Conservation (phyloP, 2,329 filamentous ascomycete species). For the Mycosphaerella arachidis region DNA sequence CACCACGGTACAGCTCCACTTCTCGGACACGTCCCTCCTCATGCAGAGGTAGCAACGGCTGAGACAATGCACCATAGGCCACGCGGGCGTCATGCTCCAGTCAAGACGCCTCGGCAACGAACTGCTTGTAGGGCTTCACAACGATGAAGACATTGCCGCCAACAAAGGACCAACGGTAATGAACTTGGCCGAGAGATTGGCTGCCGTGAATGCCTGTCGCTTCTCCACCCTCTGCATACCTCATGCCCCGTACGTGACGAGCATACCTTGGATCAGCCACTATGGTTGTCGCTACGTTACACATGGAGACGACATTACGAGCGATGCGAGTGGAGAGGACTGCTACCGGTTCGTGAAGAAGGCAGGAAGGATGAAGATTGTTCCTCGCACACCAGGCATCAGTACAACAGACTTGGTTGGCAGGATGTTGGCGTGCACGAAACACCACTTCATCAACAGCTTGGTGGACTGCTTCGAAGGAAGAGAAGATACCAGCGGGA, state of each 20-base stretch:
- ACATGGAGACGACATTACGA: conserved; percentile 95
- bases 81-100: conserved; percentile 95
- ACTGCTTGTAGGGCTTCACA: conserved; percentile 89
- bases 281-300: conserved; percentile 95
- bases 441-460: conserved; percentile 84
- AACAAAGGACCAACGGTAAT: conserved; percentile 99
- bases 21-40: neutral
- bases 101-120: conserved; percentile 85
- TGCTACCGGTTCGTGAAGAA: conserved; percentile 98
- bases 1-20: conserved; percentile 60
- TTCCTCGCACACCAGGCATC: conserved; percentile 92
- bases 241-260: conserved; percentile 89
- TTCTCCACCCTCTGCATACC: conserved; percentile 85
- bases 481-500: conserved; percentile 65
- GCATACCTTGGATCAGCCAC: conserved; percentile 87
- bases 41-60: conserved; percentile 10
- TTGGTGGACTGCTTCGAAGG: conserved; percentile 42
- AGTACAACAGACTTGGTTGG: conserved; percentile 98
- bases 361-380: conserved; percentile 89
- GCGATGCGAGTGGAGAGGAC: conserved; percentile 86
- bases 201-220: conserved; percentile 88
- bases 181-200: conserved; percentile 84
- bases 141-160: conserved; percentile 88
- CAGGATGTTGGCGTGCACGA: conserved; percentile 94
- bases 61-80: conserved; percentile 44